Conservation (phyloP, 495 filamentous ascomycete genomes). For the Pseudoneurospora amorphoporcata region DNA sequence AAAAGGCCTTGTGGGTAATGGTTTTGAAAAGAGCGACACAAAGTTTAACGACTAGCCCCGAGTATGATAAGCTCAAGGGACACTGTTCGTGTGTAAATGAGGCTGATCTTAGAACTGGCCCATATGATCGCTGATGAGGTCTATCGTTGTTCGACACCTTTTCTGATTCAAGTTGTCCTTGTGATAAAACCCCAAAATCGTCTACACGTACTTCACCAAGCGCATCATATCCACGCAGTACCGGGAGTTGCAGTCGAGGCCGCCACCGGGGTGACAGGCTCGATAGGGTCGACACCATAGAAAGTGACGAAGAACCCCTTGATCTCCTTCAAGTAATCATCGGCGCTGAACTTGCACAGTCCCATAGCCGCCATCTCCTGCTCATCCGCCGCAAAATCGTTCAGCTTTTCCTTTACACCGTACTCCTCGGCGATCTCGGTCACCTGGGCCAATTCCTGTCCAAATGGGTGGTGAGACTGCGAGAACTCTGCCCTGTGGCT, state of each 20-base stretch:
- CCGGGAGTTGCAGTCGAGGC: slow-evolving; percentile 19
- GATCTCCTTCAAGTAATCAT: slow-evolving; percentile 81
- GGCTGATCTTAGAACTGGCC: not conserved
- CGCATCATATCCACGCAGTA: not conserved
- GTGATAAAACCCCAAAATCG: not conserved
- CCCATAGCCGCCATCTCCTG: slow-evolving; percentile 53
- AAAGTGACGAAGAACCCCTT: slow-evolving; percentile 48
- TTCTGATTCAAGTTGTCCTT: not conserved
- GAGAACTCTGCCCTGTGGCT: slow-evolving; percentile 20
- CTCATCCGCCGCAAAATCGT: slow-evolving; percentile 64
- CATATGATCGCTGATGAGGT: not conserved
- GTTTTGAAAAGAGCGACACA: not conserved
- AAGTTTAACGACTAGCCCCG: not conserved
- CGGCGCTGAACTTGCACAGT: slow-evolving; percentile 61
- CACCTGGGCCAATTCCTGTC: slow-evolving; percentile 62
- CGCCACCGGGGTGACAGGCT: not conserved
- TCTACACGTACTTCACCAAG: not conserved
- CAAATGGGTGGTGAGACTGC: slow-evolving; percentile 46
- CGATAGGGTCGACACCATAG: slow-evolving; percentile 15
- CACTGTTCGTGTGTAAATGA: not conserved
- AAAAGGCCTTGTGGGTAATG: not conserved
- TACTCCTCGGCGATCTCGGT: slow-evolving; percentile 83
- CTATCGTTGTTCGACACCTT: not conserved
- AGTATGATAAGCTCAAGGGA: not conserved
- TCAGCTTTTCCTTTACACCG: slow-evolving; percentile 49